Evolutionary conservation across 345 rosid species (phyloP).

Genomic region (Ceriops decandra): DNA sequence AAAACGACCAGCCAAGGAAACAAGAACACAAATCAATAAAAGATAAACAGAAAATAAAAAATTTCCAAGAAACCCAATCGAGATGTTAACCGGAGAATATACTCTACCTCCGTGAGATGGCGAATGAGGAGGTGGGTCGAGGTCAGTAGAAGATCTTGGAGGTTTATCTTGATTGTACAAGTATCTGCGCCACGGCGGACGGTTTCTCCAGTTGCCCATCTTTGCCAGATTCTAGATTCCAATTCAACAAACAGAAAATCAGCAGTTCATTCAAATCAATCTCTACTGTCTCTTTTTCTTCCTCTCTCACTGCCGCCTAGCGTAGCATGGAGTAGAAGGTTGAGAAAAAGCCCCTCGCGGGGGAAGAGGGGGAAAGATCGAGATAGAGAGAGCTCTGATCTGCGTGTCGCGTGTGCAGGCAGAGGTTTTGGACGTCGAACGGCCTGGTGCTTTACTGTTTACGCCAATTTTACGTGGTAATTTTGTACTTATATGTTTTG

Average conservation of each 20-base stretch:
- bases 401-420: too few relatives aligned
- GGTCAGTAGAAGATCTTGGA: slow-evolving; percentile 8
- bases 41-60: not conserved
- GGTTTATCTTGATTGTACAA: slow-evolving; percentile 3
- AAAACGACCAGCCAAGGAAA: not conserved
- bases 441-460: too few relatives aligned
- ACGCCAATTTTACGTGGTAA: too few relatives aligned
- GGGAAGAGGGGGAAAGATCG: too few relatives aligned
- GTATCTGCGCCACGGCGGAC: slow-evolving; percentile 20
- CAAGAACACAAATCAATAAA: not conserved
- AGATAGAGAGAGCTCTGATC: too few relatives aligned
- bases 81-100: too few relatives aligned
- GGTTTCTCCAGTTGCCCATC: slow-evolving; percentile 29
- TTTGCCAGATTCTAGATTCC: too few relatives aligned
- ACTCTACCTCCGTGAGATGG: slow-evolving; percentile 1
- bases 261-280: not conserved
- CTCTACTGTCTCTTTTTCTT: not conserved
- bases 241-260: not conserved
- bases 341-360: too few relatives aligned
- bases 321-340: too few relatives aligned
- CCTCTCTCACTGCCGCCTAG: too few relatives aligned
- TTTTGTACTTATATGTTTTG: too few relatives aligned
- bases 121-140: not conserved
- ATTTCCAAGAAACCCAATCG: not conserved
- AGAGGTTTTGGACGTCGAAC: too few relatives aligned